Percentiles rank a stretch among this genome's conserved stretches.
phyloP scores from a whole-genome alignment of 1,284 basidiomycete species.

The Cerioporus squamosus region DNA sequence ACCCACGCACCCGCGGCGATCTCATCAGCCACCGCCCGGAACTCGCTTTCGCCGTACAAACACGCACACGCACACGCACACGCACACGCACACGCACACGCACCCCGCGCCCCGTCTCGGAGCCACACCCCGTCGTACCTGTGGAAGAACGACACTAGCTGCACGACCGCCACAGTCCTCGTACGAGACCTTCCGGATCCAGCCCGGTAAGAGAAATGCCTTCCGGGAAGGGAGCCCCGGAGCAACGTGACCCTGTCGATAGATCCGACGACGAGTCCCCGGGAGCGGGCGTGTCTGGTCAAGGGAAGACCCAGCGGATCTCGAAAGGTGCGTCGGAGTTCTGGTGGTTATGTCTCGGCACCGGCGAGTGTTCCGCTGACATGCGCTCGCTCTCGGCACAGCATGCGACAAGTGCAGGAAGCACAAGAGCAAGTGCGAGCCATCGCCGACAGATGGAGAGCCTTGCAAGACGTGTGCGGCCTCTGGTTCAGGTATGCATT shows the following conservation, averaged over 20 bases:
- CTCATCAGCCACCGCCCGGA: too few relatives aligned
- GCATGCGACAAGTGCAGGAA: constrained; percentile 86
- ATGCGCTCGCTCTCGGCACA: constrained; percentile 28
- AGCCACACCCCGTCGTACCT: too few relatives aligned
- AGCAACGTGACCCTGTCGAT: not conserved
- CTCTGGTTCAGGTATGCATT: constrained; percentile 55
- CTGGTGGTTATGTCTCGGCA: constrained; percentile 6
- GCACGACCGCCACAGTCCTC: too few relatives aligned
- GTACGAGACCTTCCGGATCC: too few relatives aligned
- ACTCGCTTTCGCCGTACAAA: too few relatives aligned
- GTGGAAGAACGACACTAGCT: too few relatives aligned
- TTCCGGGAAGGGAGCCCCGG: too few relatives aligned
- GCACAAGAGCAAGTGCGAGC: constrained; percentile 85
- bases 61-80: too few relatives aligned
- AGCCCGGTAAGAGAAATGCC: too few relatives aligned
- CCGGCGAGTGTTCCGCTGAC: not conserved
- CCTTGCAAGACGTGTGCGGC: constrained; percentile 73
- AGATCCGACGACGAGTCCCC: constrained; percentile 3
- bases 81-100: too few relatives aligned
- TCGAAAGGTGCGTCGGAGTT: constrained; percentile 55
- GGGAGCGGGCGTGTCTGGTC: constrained; percentile 1
- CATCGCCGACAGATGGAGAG: constrained; percentile 48
- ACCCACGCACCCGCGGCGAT: too few relatives aligned
- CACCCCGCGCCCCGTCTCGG: too few relatives aligned
- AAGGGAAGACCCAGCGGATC: constrained; percentile 42